Evolutionary conservation across 2,329 filamentous ascomycete species (phyloP).

Genomic region (Keithomyces neogunnii): DNA sequence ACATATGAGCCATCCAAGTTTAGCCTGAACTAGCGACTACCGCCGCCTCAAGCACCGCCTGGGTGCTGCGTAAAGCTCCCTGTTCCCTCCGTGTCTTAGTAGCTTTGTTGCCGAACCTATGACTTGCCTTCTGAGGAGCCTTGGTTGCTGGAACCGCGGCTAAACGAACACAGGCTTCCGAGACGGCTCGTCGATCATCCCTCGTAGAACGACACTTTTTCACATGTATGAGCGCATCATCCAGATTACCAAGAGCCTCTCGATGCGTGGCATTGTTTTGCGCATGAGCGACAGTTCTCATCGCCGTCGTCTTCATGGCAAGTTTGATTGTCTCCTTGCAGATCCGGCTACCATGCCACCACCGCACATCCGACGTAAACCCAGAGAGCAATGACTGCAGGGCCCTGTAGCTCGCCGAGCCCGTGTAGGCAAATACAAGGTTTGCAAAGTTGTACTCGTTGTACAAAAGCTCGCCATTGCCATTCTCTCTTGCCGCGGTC

Average conservation of each 20-base stretch:
- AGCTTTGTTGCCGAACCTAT: neutral
- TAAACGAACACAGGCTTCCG: constrained; percentile 13
- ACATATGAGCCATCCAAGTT: constrained; percentile 4
- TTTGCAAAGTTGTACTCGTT: constrained; percentile 29
- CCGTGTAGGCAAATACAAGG: constrained; percentile 25
- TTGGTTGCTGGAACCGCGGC: neutral
- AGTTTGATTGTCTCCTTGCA: constrained; percentile 30
- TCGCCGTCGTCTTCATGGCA: constrained; percentile 25
- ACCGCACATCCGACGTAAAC: constrained; percentile 22
- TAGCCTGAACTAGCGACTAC: neutral
- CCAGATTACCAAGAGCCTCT: constrained; percentile 14
- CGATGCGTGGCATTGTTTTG: constrained; percentile 12
- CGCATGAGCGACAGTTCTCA: constrained; percentile 13
- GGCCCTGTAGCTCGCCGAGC: constrained; percentile 20
- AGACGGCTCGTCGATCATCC: constrained; percentile 11
- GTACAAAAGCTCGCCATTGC: constrained; percentile 26
- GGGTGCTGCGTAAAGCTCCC: neutral
- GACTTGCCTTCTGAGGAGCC: neutral
- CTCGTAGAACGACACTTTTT: constrained; percentile 12
- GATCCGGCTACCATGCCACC: constrained; percentile 27
- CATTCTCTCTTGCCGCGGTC: constrained; percentile 27
- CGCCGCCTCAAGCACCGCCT: neutral
- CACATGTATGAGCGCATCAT: constrained; percentile 17
- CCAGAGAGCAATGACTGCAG: constrained; percentile 20
- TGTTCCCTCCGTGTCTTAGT: neutral